Evolutionary conservation across 208 protist genomes (phyloP), one percentile per base, ranked within the genome.

Genomic region (Angomonas deanei): DNA sequence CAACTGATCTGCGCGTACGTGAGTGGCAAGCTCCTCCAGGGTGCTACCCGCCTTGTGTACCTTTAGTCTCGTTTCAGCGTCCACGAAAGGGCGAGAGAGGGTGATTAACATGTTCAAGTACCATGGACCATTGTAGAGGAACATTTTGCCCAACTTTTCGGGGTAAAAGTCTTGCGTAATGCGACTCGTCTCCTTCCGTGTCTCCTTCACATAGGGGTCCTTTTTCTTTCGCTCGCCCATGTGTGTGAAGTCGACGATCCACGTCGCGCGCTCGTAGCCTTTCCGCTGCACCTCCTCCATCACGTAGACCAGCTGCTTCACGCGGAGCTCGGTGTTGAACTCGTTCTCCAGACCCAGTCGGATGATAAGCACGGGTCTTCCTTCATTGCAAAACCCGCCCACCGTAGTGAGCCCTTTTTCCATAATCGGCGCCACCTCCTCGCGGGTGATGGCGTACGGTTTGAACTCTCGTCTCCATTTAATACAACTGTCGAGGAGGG

Each of bases 161-260:
- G 76, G 73, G 68, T 84, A 90, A 66, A 78, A 72, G 46, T 76
- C 64, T 24, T 77, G 72, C 72, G 84, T 69, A 3, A 84, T 75
- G 38, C 80, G 34, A 63, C 57, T 76, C 17, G 58, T 75, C 13
- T 66, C 50, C 52, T 80, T 78, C 23, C 74, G 65, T 10, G 70
- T 68, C 42, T 88, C 78, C 32, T 63, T 26, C 6, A 79, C 34
- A 46, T 76, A 69, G n/a, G 77, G 78, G 62, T 80, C 74, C n/a
- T 33, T 60, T 42, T 75, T 68, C 56, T 71, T 74, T 31, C 78
- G 66, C 46, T 86, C 78, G 5, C 79, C 64, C 66, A 86, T 74
- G 52, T 86, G 64, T 8, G 36, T 61, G 61, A 78, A 84, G 62
- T 75, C 68, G 31, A 86, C 46, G 19, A 90, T 70, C 74, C 79